A percentile compares a stretch with the other conserved stretches of the same genome.
These are phyloP conservation scores for Echinosophora koreensis DNA, from an alignment of 306 rosid species.

Conservation along the genomic window DNA sequence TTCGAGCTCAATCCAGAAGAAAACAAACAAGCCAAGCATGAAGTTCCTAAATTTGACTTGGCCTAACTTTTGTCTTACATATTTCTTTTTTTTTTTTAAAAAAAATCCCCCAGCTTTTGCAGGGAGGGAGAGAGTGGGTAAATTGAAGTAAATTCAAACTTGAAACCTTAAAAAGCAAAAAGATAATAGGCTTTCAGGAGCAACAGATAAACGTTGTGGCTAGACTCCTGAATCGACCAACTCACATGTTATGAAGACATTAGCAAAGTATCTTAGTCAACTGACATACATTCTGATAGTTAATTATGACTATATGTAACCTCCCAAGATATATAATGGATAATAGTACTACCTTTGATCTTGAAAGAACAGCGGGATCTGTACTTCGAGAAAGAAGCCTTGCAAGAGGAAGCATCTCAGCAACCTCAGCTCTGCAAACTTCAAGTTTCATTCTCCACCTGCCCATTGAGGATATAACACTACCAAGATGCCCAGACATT, in stretches of 20 bases:
- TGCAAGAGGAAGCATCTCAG: constrained; percentile 98
- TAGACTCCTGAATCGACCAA: constrained; percentile 15
- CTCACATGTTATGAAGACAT: constrained; percentile 30
- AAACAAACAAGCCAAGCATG: constrained; percentile 19
- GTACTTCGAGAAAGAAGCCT: constrained; percentile 86
- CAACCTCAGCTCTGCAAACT: constrained; percentile 84
- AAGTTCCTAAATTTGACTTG: constrained; percentile 7
- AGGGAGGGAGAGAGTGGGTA: background rate
- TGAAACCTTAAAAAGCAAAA: constrained; percentile 1
- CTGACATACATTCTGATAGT: constrained; percentile 26
- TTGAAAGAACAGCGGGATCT: constrained; percentile 85
- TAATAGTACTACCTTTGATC: constrained; percentile 81
- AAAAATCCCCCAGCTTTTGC: background rate
- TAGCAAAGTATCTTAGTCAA: constrained; percentile 26
- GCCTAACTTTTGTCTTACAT: background rate
- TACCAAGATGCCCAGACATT: constrained; percentile 79
- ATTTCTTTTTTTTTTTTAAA: background rate
- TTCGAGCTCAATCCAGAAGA: background rate
- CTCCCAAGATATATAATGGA: constrained; percentile 42
- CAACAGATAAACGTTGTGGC: constrained; percentile 1
- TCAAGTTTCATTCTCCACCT: constrained; percentile 98
- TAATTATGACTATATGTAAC: constrained; percentile 18
- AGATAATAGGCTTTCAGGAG: background rate
- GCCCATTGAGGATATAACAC: constrained; percentile 93
- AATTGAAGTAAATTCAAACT: background rate